Base-by-base conservation (phyloP, 2,329 filamentous ascomycete species). In the Ceratocystis colombiana region DNA sequence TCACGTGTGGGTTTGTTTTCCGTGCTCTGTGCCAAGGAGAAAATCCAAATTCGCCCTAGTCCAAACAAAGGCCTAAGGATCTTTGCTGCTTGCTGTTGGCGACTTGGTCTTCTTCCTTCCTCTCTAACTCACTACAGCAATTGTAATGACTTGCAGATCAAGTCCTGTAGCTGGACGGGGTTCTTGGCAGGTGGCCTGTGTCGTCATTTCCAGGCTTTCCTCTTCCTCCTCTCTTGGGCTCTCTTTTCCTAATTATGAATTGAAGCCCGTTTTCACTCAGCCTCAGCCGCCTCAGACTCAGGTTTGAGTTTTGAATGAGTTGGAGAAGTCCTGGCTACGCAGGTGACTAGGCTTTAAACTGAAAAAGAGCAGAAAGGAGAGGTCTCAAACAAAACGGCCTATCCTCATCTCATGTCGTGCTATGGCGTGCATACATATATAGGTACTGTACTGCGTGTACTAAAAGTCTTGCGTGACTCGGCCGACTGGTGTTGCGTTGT, bases 101-200 rank as follows among this genome's bases (percentile, higher is more conserved):
- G 10, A 12, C 50, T 55, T 22, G 20, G 20, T 25, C 50, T 10
- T 12, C 50, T 25, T 25, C 50, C 50, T 55, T 55, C 50, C 15
- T 6, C 45, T 48, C 17, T 20, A n/a, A 20, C 45, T n/a, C n/a
- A 25, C 50, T 55, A 25, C 20, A 22, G 50, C 20, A 55, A 55
- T 25, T 55, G 50, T 55, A 55, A 55, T 55, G 22, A 55, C 50
- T 28, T 55, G 50, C 22, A 55, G 50, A 55, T 55, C 50, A 55
- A 3, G 50, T 22, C 17, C 50, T 28, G 10, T 15, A 55, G 5
- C 4, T 28, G 25, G 50, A 20, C 50, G 12, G 20, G 50, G 33
- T 37, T 55, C 50, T 55, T 55, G 20, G 50, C 50, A 55, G 22
- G 20, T 28, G 20, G n/a, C 50, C 20, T 55, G 20, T 55, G 50